Evolutionary conservation across 2,329 filamentous ascomycete genomes (phyloP), one percentile per base, ranked within the genome.

Genomic region (Periglandula ipomoeae): DNA sequence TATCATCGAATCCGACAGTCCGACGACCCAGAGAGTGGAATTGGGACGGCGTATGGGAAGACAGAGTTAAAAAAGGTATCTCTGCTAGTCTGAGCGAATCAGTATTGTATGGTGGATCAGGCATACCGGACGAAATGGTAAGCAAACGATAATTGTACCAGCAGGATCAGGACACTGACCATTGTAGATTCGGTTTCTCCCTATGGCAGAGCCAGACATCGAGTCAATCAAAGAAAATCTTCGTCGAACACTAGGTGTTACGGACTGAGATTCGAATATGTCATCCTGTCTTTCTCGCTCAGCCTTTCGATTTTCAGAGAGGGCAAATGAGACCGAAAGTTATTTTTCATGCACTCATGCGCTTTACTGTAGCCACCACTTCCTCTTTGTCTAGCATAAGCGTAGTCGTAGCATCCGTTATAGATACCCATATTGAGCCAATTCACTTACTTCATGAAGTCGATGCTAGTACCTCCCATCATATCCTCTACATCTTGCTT

Each of bases 21-120:
- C 39, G 55, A 32, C 50, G 50, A 26, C 89, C 89, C 0, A 87
- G 85, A 6, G 85, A 95, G 58, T 97, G 91, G 91, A 95, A 95
- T 61, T 97, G 91, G 91, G 89, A 95, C 59, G 90, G 91, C 0
- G 91, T 97, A 0, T 98, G 91, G 91, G 87, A 94, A 62, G 85
- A 90, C 55, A 78, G 91, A 48, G 90, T 95, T 1, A 84, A 81
- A 65, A 87, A 85, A 64, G 85, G 85, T 17, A 79, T 96, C 39
- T 78, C 84, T 45, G 75, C 78, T 9, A 95, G 89, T 59, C 69
- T 89, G 44, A 87, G 87, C 1, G 91, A 97, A 56, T 72, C 82
- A 2, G 82, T 88, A 4, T 68, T 97, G 22, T 97, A 83, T 67
- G 88, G 89, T 5, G 75, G 75, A 43, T 69, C 72, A 5, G 74